A percentile compares a stretch with the other conserved stretches of the same genome.
Conservation (phyloP, 2,329 filamentous ascomycete genomes). For the Colletotrichum aenigma region DNA sequence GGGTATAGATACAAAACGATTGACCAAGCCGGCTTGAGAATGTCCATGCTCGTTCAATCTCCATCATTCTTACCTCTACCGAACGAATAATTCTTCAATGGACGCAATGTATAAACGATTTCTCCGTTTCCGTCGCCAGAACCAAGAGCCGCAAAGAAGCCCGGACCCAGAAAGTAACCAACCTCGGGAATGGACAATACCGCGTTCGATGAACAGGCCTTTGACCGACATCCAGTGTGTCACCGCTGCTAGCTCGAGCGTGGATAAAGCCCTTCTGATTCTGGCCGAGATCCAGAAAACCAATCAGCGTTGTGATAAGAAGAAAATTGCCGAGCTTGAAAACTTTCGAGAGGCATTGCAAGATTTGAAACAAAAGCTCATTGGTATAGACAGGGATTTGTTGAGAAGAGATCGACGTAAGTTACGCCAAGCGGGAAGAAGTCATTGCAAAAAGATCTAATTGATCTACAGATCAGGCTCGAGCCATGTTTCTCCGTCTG, state of each 20-base stretch:
- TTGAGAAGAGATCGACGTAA: neutral
- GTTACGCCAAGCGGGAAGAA: neutral
- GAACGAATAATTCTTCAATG: neutral
- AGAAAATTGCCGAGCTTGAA: neutral
- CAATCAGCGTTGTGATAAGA: neutral
- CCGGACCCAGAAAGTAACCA: neutral
- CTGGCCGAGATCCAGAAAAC: neutral
- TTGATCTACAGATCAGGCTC: neutral
- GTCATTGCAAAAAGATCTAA: neutral
- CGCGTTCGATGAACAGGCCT: neutral
- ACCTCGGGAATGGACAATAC: neutral
- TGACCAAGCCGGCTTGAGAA: neutral
- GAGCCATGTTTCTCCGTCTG: neutral
- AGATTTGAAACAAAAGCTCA: neutral
- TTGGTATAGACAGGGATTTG: accelerated
- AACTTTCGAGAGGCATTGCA: neutral
- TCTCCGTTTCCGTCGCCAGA: neutral
- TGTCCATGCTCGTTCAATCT: neutral
- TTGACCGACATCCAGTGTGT: neutral
- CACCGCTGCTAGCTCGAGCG: neutral
- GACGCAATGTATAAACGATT: neutral
- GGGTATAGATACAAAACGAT: neutral
- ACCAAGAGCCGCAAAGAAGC: neutral
- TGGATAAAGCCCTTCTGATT: neutral
- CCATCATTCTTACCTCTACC: neutral